A percentile compares a stretch with the other conserved stretches of the same genome.
phyloP scores from a whole-genome alignment of 2,329 filamentous ascomycete genomes.

The Clonostachys byssicola region DNA sequence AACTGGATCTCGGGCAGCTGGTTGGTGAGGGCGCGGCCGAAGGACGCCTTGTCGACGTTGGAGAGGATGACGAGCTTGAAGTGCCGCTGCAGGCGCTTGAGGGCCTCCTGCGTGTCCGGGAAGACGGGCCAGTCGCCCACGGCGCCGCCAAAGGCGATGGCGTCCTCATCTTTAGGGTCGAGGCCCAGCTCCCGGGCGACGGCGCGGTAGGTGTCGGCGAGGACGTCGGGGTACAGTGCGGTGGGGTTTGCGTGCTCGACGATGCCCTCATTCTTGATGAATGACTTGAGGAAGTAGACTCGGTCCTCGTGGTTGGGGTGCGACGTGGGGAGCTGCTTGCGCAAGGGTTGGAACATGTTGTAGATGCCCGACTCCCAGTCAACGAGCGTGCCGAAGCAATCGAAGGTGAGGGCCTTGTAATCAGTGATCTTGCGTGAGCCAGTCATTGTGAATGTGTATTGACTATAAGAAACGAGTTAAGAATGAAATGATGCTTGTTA shows the following conservation, averaged over 20 bases:
- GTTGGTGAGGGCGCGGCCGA: conserved; percentile 13
- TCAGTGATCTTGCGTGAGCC: conserved; percentile 11
- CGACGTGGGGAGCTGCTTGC: conserved; percentile 30
- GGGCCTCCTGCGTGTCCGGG: conserved; percentile 48
- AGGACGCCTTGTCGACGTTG: conserved; percentile 47
- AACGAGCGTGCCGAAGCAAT: conserved; percentile 76
- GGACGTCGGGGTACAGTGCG: conserved; percentile 14
- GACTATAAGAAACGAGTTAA: neutral
- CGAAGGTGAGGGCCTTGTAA: conserved; percentile 57
- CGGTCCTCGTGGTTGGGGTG: conserved; percentile 28
- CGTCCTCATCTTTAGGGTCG: conserved; percentile 1
- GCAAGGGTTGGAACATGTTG: conserved; percentile 42
- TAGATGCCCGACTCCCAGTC: conserved; percentile 72
- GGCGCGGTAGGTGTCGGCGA: conserved; percentile 38
- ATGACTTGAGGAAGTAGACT: conserved; percentile 30
- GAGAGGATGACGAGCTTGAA: conserved; percentile 59
- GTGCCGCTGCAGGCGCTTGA: conserved; percentile 38
- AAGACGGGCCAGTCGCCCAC: conserved; percentile 54
- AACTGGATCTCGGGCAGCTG: conserved; percentile 45
- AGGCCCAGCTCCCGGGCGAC: conserved; percentile 17
- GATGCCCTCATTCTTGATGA: conserved; percentile 51
- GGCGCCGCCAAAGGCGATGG: conserved; percentile 26
- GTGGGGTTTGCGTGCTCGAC: conserved; percentile 52
- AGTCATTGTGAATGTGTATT: conserved; percentile 2
- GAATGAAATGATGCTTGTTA: neutral